These are phyloP conservation scores for Cymodocea nodosa DNA, from an alignment of 116 monocot species.

Conservation along the genomic window DNA sequence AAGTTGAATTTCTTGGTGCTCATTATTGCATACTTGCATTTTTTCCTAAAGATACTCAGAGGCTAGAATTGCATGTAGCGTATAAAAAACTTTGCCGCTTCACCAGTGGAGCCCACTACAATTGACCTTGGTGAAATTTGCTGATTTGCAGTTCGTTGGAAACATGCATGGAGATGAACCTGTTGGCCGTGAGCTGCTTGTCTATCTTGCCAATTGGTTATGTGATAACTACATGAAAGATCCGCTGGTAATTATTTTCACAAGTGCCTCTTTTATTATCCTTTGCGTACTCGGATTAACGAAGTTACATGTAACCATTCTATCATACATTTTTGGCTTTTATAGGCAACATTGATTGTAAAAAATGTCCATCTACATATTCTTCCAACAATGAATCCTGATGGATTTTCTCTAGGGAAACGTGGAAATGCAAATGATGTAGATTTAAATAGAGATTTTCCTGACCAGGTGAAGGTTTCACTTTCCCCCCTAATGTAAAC, in stretches of 20 bases:
- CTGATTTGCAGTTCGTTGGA: conserved; percentile 60
- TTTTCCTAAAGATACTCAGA: not conserved
- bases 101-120: too few relatives aligned
- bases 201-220: conserved; percentile 79
- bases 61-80: too few relatives aligned
- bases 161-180: conserved; percentile 99
- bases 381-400: conserved; percentile 99
- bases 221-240: conserved; percentile 88
- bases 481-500: not conserved
- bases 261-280: not conserved
- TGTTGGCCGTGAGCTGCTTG: conserved; percentile 80
- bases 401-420: conserved; percentile 85
- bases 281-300: too few relatives aligned
- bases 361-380: conserved; percentile 84
- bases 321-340: not conserved
- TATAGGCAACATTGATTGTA: conserved; percentile 72
- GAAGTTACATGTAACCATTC: not conserved
- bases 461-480: conserved; percentile 63
- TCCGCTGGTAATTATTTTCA: conserved; percentile 46
- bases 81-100: too few relatives aligned
- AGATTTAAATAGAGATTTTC: conserved; percentile 96
- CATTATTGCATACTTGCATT: too few relatives aligned
- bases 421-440: conserved; percentile 95
- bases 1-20: too few relatives aligned
- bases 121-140: not conserved